A percentile compares a stretch with the other conserved stretches of the same genome.
These are phyloP conservation scores for Rhodotorula mucilaginosa DNA, from an alignment of 1,284 basidiomycete genomes.

Conservation along the genomic window DNA sequence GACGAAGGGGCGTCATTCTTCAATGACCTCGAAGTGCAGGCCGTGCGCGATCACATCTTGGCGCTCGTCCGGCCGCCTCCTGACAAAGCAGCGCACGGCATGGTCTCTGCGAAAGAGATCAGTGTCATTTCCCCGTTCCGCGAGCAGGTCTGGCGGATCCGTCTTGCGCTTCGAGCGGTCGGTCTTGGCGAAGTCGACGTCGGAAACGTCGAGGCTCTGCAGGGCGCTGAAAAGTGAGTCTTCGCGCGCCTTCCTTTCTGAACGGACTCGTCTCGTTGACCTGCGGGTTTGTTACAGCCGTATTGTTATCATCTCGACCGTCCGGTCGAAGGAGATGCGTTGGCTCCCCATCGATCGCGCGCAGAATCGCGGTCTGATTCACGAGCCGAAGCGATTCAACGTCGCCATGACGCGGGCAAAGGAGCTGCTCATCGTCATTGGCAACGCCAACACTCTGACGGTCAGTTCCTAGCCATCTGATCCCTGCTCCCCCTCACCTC, in stretches of 20 bases:
- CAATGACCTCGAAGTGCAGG: slow-evolving; percentile 45
- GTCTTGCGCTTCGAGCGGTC: slow-evolving; percentile 45
- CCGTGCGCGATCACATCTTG: slow-evolving; percentile 41
- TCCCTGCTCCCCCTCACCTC: neutral
- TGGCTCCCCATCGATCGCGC: slow-evolving; percentile 47
- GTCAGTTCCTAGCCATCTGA: slow-evolving; percentile 9
- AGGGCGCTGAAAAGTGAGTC: slow-evolving; percentile 43
- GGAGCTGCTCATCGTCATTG: slow-evolving; percentile 50
- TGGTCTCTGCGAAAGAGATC: slow-evolving; percentile 45
- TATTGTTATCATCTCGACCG: slow-evolving; percentile 48
- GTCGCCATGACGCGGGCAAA: slow-evolving; percentile 53
- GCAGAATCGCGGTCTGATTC: slow-evolving; percentile 48
- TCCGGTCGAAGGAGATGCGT: slow-evolving; percentile 44
- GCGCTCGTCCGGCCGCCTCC: slow-evolving; percentile 34
- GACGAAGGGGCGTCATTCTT: slow-evolving; percentile 47
- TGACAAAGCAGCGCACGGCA: slow-evolving; percentile 9
- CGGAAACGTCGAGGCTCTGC: slow-evolving; percentile 49
- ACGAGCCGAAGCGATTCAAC: slow-evolving; percentile 51
- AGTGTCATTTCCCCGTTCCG: slow-evolving; percentile 51
- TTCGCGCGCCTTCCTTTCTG: no score
- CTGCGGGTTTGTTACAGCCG: slow-evolving; percentile 23
- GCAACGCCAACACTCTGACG: slow-evolving; percentile 45
- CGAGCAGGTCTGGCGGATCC: slow-evolving; percentile 53
- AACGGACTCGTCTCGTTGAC: neutral
- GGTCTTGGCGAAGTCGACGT: slow-evolving; percentile 48